Percentiles rank a stretch among this genome's conserved stretches.
These are phyloP conservation scores for Backusella parvicylindrica DNA, from an alignment of 192 early-diverging fungal species.

Conservation along the genomic window DNA sequence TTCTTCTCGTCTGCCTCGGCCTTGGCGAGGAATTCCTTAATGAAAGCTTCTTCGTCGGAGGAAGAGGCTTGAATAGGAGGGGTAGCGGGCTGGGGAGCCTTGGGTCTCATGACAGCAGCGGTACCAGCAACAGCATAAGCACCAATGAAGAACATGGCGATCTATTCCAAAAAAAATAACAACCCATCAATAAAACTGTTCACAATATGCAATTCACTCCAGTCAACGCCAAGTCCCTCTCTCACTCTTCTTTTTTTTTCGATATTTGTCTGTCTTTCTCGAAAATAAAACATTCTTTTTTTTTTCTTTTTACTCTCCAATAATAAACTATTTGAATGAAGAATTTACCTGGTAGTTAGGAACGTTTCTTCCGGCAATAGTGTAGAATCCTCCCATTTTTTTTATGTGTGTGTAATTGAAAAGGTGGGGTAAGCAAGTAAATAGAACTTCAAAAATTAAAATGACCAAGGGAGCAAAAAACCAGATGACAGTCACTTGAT, in stretches of 20 bases:
- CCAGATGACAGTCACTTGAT: not conserved
- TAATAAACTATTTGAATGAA: not conserved
- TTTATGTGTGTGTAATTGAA: not conserved
- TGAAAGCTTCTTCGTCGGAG: slow-evolving; percentile 44
- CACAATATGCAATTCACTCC: not conserved
- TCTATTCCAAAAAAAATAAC: slow-evolving; percentile 14
- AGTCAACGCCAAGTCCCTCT: not conserved
- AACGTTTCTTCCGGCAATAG: slow-evolving; percentile 33
- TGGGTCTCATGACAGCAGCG: slow-evolving; percentile 21
- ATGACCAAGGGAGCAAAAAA: not conserved
- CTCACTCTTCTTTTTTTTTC: not conserved
- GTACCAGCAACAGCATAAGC: slow-evolving; percentile 27
- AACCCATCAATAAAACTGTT: not conserved
- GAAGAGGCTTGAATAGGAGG: slow-evolving; percentile 44
- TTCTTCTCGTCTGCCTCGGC: slow-evolving; percentile 37
- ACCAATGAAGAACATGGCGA: slow-evolving; percentile 37
- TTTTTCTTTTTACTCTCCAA: not conserved
- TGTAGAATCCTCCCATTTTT: slow-evolving; percentile 38
- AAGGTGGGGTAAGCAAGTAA: slow-evolving; percentile 2
- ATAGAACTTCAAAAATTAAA: not conserved
- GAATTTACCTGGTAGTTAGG: slow-evolving; percentile 33
- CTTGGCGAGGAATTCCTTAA: slow-evolving; percentile 42
- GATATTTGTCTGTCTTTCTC: not conserved
- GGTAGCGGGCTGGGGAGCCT: slow-evolving; percentile 22
- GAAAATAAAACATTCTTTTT: not conserved